Conservation (phyloP, 1,139 yeast species). For the Hemisphaericaspora lyxosophila region DNA sequence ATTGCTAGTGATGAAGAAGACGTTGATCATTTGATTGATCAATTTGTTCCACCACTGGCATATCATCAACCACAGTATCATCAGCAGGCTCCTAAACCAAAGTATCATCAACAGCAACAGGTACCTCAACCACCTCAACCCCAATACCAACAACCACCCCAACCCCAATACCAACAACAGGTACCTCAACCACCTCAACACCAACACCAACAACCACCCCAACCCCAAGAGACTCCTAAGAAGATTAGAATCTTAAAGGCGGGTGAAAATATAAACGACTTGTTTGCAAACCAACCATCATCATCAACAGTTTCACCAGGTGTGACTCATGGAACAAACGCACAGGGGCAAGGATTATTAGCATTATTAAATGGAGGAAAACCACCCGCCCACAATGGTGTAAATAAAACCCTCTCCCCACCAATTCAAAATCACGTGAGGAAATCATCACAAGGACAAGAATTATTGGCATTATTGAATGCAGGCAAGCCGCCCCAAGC, state of each 20-base stretch:
- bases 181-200: background rate
- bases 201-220: background rate
- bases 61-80: background rate
- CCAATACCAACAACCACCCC: slow-evolving; percentile 1
- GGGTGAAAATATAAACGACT: slow-evolving; percentile 26
- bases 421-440: no score
- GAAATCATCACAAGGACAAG: slow-evolving; percentile 14
- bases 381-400: slow-evolving; percentile 5
- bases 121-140: slow-evolving; percentile 3
- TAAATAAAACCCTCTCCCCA: no score
- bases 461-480: slow-evolving; percentile 18
- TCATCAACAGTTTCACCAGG: slow-evolving; percentile 4
- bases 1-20: slow-evolving; percentile 38
- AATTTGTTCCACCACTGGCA: slow-evolving; percentile 5
- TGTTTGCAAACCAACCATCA: slow-evolving; percentile 4
- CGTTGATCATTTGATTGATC: slow-evolving; percentile 15
- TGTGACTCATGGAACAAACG: slow-evolving; percentile 7
- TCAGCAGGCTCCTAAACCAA: background rate
- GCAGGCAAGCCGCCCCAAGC: slow-evolving; percentile 10
- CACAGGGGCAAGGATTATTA: slow-evolving; percentile 18
- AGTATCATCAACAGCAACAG: background rate
- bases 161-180: background rate
- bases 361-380: slow-evolving; percentile 19
- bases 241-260: slow-evolving; percentile 29
- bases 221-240: slow-evolving; percentile 1